A percentile compares a stretch with the other conserved stretches of the same genome.
phyloP scores from a whole-genome alignment of 2,329 filamentous ascomycete species.

The Diaporthe caulivora region DNA sequence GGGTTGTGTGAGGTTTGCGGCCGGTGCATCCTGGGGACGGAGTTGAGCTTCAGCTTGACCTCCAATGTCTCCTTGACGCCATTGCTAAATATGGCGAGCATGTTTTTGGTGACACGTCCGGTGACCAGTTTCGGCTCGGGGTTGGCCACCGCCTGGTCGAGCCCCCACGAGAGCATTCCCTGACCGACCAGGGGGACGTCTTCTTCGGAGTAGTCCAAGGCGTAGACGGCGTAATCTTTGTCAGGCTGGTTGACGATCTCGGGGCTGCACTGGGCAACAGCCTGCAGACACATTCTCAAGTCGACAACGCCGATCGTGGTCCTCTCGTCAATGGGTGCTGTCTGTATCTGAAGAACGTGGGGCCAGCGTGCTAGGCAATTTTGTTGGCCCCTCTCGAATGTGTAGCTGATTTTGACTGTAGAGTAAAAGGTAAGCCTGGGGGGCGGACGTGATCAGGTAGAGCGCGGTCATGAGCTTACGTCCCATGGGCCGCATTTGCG shows the following conservation, averaged over 20 bases:
- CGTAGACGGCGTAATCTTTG: constrained; percentile 95
- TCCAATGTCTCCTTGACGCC: constrained; percentile 90
- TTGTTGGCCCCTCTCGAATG: constrained; percentile 90
- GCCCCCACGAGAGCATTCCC: constrained; percentile 89
- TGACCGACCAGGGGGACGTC: constrained; percentile 95
- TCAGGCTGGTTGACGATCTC: constrained; percentile 81
- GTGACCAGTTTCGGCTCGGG: constrained; percentile 81
- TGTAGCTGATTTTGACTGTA: constrained; percentile 95
- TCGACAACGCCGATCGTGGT: constrained; percentile 90
- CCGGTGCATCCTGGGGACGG: constrained; percentile 72
- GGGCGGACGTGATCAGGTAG: constrained; percentile 49
- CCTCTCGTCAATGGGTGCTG: constrained; percentile 82
- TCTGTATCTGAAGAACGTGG: constrained; percentile 82
- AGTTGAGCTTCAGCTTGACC: constrained; percentile 88
- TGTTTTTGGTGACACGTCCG: constrained; percentile 88
- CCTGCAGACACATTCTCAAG: constrained; percentile 86
- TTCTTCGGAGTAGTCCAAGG: constrained; percentile 95
- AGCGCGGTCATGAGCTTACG: constrained; percentile 57
- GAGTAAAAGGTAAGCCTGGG: constrained; percentile 35
- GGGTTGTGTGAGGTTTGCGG: constrained; percentile 42
- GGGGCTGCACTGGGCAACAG: constrained; percentile 82
- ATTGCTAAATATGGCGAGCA: constrained; percentile 85
- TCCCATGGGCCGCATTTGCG: constrained; percentile 74
- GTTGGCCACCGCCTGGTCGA: constrained; percentile 68
- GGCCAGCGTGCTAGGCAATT: constrained; percentile 91